Evolutionary conservation across 169 alveolate species (phyloP).

Genomic region (Plasmodium knowlesi): DNA sequence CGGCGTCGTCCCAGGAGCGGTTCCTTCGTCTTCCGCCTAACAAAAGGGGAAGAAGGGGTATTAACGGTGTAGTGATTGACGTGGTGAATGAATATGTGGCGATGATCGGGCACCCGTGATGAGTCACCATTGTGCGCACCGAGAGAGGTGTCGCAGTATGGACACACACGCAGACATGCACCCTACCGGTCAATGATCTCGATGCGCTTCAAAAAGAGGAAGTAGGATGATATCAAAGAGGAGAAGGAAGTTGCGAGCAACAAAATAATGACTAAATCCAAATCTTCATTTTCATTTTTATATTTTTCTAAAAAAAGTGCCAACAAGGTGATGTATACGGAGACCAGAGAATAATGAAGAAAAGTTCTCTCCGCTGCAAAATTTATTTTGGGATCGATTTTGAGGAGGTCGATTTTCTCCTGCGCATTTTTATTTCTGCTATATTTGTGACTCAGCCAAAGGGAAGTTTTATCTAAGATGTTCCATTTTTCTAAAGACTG

Average conservation of each 20-base stretch:
- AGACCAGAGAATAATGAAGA: conserved; percentile 81
- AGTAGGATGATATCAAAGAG: conserved; percentile 54
- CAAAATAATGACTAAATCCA: conserved; percentile 13
- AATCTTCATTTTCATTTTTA: conserved; percentile 30
- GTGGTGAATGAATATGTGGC: neutral
- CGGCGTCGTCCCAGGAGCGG: conserved; percentile 25
- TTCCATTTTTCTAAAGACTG: conserved; percentile 16
- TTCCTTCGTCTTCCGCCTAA: conserved; percentile 62
- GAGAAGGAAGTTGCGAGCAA: conserved; percentile 26
- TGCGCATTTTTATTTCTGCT: conserved; percentile 9
- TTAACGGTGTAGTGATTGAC: neutral
- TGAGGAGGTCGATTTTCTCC: conserved; percentile 65
- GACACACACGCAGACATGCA: neutral
- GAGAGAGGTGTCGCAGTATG: neutral
- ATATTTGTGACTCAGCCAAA: conserved; percentile 27
- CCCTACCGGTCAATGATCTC: conserved; percentile 41
- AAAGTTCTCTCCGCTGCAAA: conserved; percentile 88
- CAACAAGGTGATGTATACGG: conserved; percentile 77
- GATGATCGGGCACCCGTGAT: neutral
- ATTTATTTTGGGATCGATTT: conserved; percentile 85
- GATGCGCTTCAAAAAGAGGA: conserved; percentile 38
- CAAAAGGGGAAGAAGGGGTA: neutral
- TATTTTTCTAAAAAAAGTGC: conserved; percentile 74
- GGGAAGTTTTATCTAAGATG: conserved; percentile 21
- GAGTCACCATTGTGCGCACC: neutral